phyloP scores from a whole-genome alignment of 106 monocot species.

The Agapanthus africanus region DNA sequence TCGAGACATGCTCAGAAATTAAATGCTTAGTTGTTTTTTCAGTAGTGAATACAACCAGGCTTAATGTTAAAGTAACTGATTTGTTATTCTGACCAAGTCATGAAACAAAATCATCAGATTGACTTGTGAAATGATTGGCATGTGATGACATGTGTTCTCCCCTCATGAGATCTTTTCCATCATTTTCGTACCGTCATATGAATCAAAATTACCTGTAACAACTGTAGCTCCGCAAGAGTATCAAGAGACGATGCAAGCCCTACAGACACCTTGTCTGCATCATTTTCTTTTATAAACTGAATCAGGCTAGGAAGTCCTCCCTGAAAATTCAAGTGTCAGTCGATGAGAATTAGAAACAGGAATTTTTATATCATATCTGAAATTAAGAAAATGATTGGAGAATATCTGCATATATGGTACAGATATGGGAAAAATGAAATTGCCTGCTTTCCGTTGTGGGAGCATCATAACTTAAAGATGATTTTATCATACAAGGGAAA shows the following conservation, averaged over 20 bases:
- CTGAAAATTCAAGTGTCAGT: slow-evolving; percentile 25
- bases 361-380: not conserved
- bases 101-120: not conserved
- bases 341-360: not conserved
- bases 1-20: not conserved
- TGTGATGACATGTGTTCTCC: not conserved
- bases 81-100: not conserved
- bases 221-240: slow-evolving; percentile 70
- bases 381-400: no score
- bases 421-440: not conserved
- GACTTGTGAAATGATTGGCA: no score
- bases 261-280: slow-evolving; percentile 82
- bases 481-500: not conserved
- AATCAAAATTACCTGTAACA: slow-evolving; percentile 62
- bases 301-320: slow-evolving; percentile 69
- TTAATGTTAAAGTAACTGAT: not conserved
- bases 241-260: slow-evolving; percentile 73
- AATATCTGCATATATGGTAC: not conserved
- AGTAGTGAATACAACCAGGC: not conserved
- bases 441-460: not conserved
- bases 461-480: not conserved
- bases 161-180: not conserved
- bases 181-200: not conserved
- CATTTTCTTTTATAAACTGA: slow-evolving; percentile 63
- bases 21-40: not conserved